phyloP scores from a whole-genome alignment of 1,284 basidiomycete genomes.

The Boletus mariae region DNA sequence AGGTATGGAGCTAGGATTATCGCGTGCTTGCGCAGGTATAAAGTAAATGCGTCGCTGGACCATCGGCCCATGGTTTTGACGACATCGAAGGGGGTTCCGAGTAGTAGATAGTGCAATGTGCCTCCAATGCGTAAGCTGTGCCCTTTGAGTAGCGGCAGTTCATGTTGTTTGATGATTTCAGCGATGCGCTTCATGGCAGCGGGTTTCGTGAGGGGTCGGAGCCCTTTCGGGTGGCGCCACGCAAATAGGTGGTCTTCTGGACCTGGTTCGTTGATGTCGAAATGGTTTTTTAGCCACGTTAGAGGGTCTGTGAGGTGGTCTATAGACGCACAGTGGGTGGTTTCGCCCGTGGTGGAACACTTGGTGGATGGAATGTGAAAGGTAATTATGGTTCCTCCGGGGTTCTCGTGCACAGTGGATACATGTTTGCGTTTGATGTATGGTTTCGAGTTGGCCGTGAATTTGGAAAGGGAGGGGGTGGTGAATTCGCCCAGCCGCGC shows the following conservation, averaged over 20 bases:
- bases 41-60: neutral
- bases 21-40: neutral
- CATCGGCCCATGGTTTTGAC: slow-evolving; percentile 7
- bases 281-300: neutral
- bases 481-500: neutral
- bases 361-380: neutral
- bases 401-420: too few relatives aligned
- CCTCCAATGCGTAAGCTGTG: slow-evolving; percentile 8
- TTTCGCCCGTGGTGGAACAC: neutral
- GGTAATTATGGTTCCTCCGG: too few relatives aligned
- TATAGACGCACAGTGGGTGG: neutral
- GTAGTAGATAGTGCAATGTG: slow-evolving; percentile 1
- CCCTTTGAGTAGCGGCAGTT: neutral
- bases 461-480: neutral
- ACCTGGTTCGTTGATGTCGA: neutral
- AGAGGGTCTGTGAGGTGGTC: neutral
- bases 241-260: neutral
- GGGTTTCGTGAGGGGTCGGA: neutral
- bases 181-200: neutral
- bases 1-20: slow-evolving; percentile 1
- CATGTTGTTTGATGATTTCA: neutral
- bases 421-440: too few relatives aligned
- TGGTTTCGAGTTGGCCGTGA: too few relatives aligned
- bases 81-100: neutral
- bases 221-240: neutral